A percentile compares a stretch with the other conserved stretches of the same genome.
Conservation (phyloP, 169 alveolate species). For the Plasmodium falciparum region DNA sequence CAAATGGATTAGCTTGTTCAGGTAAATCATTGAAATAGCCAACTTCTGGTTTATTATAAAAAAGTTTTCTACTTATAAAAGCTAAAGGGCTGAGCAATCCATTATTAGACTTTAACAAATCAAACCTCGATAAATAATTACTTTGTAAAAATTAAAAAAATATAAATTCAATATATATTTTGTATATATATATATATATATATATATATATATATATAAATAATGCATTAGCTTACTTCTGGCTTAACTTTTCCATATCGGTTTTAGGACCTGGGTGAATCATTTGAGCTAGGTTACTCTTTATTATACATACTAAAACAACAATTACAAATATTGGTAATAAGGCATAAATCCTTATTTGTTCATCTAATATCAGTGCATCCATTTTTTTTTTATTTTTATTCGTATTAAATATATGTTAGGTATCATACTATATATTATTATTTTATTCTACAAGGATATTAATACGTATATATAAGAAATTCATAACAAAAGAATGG, state of each 20-base stretch:
- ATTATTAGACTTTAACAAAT: constrained; percentile 20
- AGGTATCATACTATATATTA: too few relatives aligned
- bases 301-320: constrained; percentile 69
- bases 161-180: neutral
- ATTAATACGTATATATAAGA: too few relatives aligned
- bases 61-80: constrained; percentile 36
- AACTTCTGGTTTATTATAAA: constrained; percentile 52
- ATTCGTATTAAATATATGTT: too few relatives aligned
- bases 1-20: constrained; percentile 47
- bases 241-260: constrained; percentile 69
- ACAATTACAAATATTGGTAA: constrained; percentile 80
- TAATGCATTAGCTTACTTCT: constrained; percentile 27
- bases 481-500: too few relatives aligned
- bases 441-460: too few relatives aligned
- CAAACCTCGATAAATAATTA: constrained; percentile 27
- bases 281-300: constrained; percentile 76
- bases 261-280: constrained; percentile 30
- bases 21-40: constrained; percentile 62
- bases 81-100: constrained; percentile 50
- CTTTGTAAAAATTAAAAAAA: constrained; percentile 20
- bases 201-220: neutral
- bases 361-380: constrained; percentile 76
- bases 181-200: constrained; percentile 8
- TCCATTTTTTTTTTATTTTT: constrained; percentile 73
- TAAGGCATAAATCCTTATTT: constrained; percentile 76